Evolutionary conservation across 148 eudicot species (phyloP).

Genomic region (Pharnaceum exiguum): DNA sequence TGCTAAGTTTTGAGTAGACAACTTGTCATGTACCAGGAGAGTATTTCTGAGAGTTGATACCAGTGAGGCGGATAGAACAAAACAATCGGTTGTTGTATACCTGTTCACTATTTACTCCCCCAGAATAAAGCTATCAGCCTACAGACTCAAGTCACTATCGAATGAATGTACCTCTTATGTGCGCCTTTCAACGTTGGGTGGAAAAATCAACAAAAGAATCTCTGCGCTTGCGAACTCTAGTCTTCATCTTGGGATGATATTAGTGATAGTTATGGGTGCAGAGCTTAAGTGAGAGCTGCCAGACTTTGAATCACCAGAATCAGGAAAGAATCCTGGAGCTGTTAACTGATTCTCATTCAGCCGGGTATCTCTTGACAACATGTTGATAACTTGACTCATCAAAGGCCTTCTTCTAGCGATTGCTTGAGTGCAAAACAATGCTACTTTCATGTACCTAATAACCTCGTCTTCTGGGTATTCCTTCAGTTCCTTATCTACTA

Average conservation of each 20-base stretch:
- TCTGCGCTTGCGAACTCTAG: background rate
- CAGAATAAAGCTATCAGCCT: no score
- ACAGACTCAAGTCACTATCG: background rate
- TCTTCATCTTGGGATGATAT: constrained; percentile 64
- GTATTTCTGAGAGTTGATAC: no score
- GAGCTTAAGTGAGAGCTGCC: constrained; percentile 62
- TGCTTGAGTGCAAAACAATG: constrained; percentile 88
- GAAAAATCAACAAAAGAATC: constrained; percentile 20
- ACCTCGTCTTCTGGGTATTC: constrained; percentile 56
- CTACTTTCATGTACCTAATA: constrained; percentile 63
- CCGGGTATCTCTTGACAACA: constrained; percentile 56
- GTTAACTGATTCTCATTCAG: constrained; percentile 66
- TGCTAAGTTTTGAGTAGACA: no score
- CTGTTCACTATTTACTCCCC: no score
- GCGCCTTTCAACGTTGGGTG: background rate
- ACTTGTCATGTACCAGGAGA: no score
- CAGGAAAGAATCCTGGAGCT: constrained; percentile 66
- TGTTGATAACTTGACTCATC: constrained; percentile 84
- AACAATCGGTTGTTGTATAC: no score
- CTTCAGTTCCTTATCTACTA: constrained; percentile 67
- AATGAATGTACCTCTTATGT: background rate
- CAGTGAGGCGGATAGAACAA: no score
- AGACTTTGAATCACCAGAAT: constrained; percentile 32
- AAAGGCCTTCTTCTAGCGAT: constrained; percentile 68
- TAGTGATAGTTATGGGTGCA: constrained; percentile 47